Conservation (phyloP, 75 land plant genomes). For the Larix kaempferi region DNA sequence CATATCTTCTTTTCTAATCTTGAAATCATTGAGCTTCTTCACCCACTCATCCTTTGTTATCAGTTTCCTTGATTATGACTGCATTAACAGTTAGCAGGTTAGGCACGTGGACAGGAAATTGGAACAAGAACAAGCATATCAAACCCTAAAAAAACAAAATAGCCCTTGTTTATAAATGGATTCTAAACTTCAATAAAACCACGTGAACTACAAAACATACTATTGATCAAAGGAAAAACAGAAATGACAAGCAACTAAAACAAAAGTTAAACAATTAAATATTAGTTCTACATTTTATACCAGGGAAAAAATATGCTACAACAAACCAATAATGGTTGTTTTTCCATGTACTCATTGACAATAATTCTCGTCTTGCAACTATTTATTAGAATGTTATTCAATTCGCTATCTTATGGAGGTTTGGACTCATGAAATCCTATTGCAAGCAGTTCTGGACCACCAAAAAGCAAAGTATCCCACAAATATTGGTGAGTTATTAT, state of each 20-base stretch:
- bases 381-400: not conserved
- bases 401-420: not conserved
- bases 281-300: not conserved
- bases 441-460: not conserved
- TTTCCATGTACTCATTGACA: not conserved
- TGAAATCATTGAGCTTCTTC: slow-evolving; percentile 78
- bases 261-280: not conserved
- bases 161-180: not conserved
- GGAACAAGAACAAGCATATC: slow-evolving; percentile 3
- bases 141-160: not conserved
- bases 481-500: not conserved
- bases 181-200: not conserved
- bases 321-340: not conserved
- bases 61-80: slow-evolving; percentile 86
- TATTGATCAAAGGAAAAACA: not conserved
- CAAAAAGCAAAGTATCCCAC: not conserved
- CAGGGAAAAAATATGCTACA: too few relatives aligned
- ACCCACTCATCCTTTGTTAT: slow-evolving; percentile 91
- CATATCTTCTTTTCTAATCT: slow-evolving; percentile 93
- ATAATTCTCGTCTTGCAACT: not conserved
- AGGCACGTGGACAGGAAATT: not conserved
- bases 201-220: not conserved
- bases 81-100: slow-evolving; percentile 10
- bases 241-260: slow-evolving; percentile 4
- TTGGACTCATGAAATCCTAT: not conserved